Conservation (phyloP, 1,284 basidiomycete species). For the Cutaneotrichosporon spelunceum region DNA sequence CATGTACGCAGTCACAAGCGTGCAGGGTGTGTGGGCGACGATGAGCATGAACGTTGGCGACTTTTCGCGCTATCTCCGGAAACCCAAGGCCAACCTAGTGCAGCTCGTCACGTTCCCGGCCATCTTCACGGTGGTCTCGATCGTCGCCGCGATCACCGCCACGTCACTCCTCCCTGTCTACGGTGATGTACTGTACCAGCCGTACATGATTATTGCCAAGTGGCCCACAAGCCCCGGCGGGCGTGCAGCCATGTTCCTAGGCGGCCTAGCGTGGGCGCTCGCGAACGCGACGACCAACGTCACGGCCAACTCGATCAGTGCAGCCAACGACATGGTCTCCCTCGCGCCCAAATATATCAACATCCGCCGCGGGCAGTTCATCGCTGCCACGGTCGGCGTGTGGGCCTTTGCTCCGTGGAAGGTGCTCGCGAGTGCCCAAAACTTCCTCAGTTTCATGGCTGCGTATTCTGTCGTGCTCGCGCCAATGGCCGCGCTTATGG, state of each 20-base stretch:
- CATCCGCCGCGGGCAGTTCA: conserved; percentile 67
- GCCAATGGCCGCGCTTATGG: conserved; percentile 42
- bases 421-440: conserved; percentile 34
- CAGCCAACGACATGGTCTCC: conserved; percentile 72
- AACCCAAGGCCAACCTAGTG: conserved; percentile 54
- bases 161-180: conserved; percentile 59
- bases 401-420: conserved; percentile 55
- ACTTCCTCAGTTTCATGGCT: conserved; percentile 41
- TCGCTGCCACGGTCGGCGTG: conserved; percentile 68
- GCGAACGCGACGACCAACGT: conserved; percentile 72
- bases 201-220: conserved; percentile 54
- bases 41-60: conserved; percentile 63
- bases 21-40: conserved; percentile 43
- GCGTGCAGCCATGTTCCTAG: conserved; percentile 73
- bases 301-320: conserved; percentile 62
- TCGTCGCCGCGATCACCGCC: conserved; percentile 66
- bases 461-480: conserved; percentile 46
- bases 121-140: conserved; percentile 57
- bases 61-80: conserved; percentile 51
- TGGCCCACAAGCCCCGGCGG: conserved; percentile 60
- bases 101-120: conserved; percentile 68
- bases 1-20: conserved; percentile 38
- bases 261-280: conserved; percentile 63
- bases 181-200: conserved; percentile 53
- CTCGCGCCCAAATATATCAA: conserved; percentile 60